Evolutionary conservation across 345 rosid species (phyloP), one percentile per base, ranked within the genome.

Genomic region (Hypericum perforatum): DNA sequence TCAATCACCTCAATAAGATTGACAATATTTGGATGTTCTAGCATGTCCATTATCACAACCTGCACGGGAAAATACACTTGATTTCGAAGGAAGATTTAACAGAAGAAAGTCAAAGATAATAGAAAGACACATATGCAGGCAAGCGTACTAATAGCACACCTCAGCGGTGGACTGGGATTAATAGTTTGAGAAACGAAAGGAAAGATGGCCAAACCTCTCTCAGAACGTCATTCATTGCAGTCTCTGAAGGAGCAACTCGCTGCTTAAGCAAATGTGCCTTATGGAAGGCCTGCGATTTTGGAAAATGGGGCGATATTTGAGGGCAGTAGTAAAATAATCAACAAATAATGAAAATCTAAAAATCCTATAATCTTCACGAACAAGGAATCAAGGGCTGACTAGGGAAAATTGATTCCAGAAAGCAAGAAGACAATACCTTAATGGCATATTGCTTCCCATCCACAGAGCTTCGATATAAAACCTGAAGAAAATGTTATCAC

Each of bases 1-100:
- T 94, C 91, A 73, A 94, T 94, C 80, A 94, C 97, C 79, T 94
- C 95, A 63, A 84, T 41, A 60, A 94, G 91, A 79, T 94, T 94
- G 54, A 94, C 97, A 39, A 89, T 94, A 69, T 89, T 89, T 62
- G 99, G 99, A 70, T 94, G 97, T 47, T 94, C 76, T 79, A 94
- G 57, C 67, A 82, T 77, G 73, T 86, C 89, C 99, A 94, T 94
- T 58, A 94, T 94, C 53, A 76, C 66, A 70, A 94, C 95, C 97
- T 89, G 73, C 68, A 57, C 61, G 6, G 16, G 49, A 39, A 56
- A 67, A 52, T 22, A 22, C 32, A 22, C 32, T 22, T 22, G 32
- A 22, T 22, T 22, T 22, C 32, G 32, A 22, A 22, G 32, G 32
- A 22, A 22, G 32, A 4, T 22, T 22, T 22, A 22, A 22, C 32